Evolutionary conservation across 2,329 filamentous ascomycete genomes (phyloP).

Genomic region (Dothistroma septosporum): DNA sequence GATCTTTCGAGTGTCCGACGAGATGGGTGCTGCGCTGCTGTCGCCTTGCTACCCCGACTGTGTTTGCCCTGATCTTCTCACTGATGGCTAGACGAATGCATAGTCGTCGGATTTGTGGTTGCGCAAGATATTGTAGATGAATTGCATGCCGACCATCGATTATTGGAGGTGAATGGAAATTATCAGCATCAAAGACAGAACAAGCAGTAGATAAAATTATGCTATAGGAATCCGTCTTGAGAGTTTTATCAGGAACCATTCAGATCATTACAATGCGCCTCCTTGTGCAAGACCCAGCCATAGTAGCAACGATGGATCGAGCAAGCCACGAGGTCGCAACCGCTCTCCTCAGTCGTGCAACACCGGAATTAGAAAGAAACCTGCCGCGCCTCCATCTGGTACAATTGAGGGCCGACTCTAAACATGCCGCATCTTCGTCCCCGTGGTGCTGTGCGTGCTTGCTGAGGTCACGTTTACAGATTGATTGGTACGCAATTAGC

Average conservation of each 20-base stretch:
- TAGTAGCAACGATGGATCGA: background rate
- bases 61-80: too few species aligned
- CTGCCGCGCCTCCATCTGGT: conserved; percentile 4
- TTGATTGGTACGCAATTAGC: background rate
- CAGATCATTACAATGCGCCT: conserved; percentile 7
- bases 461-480: background rate
- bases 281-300: conserved; percentile 3
- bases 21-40: background rate
- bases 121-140: background rate
- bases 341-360: background rate
- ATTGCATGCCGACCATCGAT: background rate
- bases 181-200: background rate
- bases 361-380: conserved; percentile 5
- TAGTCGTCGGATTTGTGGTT: background rate
- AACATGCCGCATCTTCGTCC: background rate
- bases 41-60: too few species aligned
- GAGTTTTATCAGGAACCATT: background rate
- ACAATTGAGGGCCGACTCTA: conserved; percentile 3
- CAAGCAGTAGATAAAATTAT: conserved; percentile 5
- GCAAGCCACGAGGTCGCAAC: background rate
- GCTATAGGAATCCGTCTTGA: background rate
- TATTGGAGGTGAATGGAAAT: background rate
- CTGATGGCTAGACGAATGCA: background rate
- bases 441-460: background rate
- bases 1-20: too few species aligned